Conservation (phyloP, 306 rosid genomes). For the Pterocarpus macrocarpus region DNA sequence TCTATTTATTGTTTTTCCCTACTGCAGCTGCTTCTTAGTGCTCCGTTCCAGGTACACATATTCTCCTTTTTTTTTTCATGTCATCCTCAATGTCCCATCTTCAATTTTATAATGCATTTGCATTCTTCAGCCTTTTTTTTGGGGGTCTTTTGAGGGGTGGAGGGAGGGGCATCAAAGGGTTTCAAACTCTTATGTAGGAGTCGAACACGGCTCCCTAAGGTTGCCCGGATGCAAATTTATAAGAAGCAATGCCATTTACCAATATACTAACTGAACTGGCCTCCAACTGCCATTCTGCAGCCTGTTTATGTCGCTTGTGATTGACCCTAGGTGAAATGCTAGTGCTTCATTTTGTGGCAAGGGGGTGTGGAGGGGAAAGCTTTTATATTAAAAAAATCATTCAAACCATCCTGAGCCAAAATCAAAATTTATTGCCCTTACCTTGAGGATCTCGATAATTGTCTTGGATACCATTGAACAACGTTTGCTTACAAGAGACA, state of each 20-base stretch:
- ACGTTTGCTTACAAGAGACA: background rate
- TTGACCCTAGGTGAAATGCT: background rate
- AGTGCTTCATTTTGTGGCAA: background rate
- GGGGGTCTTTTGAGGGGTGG: no score
- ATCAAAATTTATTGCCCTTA: constrained; percentile 27
- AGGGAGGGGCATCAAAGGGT: no score
- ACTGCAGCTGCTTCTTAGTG: background rate
- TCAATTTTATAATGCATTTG: background rate
- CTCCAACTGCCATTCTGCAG: background rate
- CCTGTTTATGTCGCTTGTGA: background rate
- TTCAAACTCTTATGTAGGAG: no score
- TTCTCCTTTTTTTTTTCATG: background rate
- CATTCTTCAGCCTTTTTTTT: no score
- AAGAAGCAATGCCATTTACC: no score
- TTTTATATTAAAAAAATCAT: background rate
- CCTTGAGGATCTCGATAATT: constrained; percentile 45
- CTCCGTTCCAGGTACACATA: background rate
- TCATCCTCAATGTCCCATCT: background rate
- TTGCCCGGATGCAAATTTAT: no score
- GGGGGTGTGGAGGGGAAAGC: background rate
- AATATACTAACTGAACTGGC: no score
- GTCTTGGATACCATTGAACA: background rate
- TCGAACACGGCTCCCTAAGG: no score
- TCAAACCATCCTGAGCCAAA: background rate
- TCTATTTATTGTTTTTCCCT: background rate